phyloP scores from a whole-genome alignment of 495 filamentous ascomycete genomes.

The Ascobolus immersus region DNA sequence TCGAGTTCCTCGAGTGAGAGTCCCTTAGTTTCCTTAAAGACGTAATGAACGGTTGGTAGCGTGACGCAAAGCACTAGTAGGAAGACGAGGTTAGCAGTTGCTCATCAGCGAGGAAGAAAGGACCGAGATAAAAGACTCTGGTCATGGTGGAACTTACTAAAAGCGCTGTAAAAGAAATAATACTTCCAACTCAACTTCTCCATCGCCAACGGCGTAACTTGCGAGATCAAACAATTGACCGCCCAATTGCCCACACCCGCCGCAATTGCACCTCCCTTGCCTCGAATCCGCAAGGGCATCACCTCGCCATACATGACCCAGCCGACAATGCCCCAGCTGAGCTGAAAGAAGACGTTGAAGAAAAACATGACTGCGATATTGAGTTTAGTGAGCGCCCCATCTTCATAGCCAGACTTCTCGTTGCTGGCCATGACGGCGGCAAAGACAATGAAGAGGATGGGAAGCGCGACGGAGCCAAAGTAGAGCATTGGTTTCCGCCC shows the following conservation, averaged over 20 bases:
- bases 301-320: constrained; percentile 13
- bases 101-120: not conserved
- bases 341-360: constrained; percentile 9
- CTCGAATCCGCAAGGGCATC: constrained; percentile 14
- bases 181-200: constrained; percentile 11
- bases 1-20: constrained; percentile 11
- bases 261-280: constrained; percentile 12
- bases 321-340: constrained; percentile 10
- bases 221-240: constrained; percentile 12
- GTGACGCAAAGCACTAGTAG: constrained; percentile 3
- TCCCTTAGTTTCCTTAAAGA: constrained; percentile 13
- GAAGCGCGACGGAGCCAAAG: constrained; percentile 10
- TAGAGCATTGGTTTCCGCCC: constrained; percentile 9
- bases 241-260: constrained; percentile 12
- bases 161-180: constrained; percentile 13
- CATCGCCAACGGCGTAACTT: constrained; percentile 9
- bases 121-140: too few relatives aligned
- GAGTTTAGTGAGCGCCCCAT: constrained; percentile 5
- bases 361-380: constrained; percentile 12
- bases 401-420: constrained; percentile 3
- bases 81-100: constrained; percentile 3
- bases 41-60: constrained; percentile 9
- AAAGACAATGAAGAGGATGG: constrained; percentile 9
- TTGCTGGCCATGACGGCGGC: constrained; percentile 5
- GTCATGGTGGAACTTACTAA: constrained; percentile 7